Evolutionary conservation across 768 basidiomycete genomes (phyloP), one percentile per base, ranked within the genome.

Genomic region (Lactifluus pinguis): DNA sequence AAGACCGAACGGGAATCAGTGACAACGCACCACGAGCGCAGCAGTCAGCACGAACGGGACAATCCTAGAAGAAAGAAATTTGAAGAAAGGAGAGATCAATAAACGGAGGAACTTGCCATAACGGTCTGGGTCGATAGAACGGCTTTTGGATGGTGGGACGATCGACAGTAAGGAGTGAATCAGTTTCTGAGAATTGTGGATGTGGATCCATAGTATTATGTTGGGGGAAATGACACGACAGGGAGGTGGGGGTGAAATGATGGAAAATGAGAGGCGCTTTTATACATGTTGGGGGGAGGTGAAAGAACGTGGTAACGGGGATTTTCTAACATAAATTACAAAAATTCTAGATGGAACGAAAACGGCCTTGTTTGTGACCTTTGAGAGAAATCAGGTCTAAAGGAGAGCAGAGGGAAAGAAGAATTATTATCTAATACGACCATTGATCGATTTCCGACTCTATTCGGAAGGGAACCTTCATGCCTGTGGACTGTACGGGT

Each of bases 11-110:
- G 39, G n/a, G n/a, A 34, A 25, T 15, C 45, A 34, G 30, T n/a
- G 21, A 21, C 34, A 5, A 75, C 80, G 62, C 67, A 89, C 89
- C 68, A 85, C 82, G 68, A 90, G 78, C 34, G 85, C 83, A 55
- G 83, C 79, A 13, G 78, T 72, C 42, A 91, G 71, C 5, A 83
- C 83, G 47, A 89, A 83, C 3, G 89, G 88, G 49, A 87, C 82
- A 45, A 89, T 75, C 87, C 88, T 89, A 61, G 36, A 14, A 49
- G 32, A 34, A 34, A 34, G 32, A 34, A 9, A 1, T 1, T 34
- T 34, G 49, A n/a, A 9, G 14, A 47, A 9, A 57, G 44, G 25
- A 47, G 44, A n/a, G 25, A 25, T 1, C 1, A 21, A n/a, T 50
- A 19, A 17, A 42, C 14, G 36, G 9, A 47, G 38, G 36, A 4